A percentile compares a stretch with the other conserved stretches of the same genome.
These are phyloP conservation scores for Emmonsia crescens DNA, from an alignment of 2,329 filamentous ascomycete species.

Conservation along the genomic window DNA sequence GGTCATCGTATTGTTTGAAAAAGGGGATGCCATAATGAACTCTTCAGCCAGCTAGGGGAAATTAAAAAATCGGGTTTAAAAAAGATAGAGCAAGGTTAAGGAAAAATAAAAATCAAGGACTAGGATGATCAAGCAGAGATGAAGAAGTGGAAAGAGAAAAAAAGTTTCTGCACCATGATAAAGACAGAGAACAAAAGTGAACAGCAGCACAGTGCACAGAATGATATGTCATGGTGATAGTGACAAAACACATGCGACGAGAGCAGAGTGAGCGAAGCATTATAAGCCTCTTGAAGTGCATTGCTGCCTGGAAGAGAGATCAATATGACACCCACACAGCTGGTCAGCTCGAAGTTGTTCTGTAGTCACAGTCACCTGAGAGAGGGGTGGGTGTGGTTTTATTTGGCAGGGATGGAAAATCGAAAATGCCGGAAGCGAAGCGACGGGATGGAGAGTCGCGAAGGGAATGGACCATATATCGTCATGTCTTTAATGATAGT, in stretches of 20 bases:
- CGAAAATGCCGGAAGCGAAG: background rate
- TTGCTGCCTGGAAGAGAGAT: background rate
- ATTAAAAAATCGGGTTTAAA: background rate
- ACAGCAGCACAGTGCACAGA: background rate
- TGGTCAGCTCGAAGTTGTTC: background rate
- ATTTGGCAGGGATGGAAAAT: background rate
- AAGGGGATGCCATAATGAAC: background rate
- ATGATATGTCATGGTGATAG: background rate
- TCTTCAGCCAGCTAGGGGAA: background rate
- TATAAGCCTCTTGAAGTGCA: constrained; percentile 21
- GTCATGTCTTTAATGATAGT: background rate
- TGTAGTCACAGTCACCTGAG: background rate
- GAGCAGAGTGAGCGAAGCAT: constrained; percentile 9
- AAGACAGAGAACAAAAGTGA: background rate
- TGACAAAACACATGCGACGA: background rate
- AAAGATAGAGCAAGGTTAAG: background rate
- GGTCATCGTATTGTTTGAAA: background rate
- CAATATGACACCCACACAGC: background rate
- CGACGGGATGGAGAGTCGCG: background rate
- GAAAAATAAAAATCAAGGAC: background rate
- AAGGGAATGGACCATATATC: background rate
- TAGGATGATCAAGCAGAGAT: background rate
- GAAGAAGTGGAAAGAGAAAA: background rate
- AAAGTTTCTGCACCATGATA: background rate
- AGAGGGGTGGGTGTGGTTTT: background rate